phyloP scores from a whole-genome alignment of 2,329 filamentous ascomycete genomes.

The Sarocladiaceae sp. region DNA sequence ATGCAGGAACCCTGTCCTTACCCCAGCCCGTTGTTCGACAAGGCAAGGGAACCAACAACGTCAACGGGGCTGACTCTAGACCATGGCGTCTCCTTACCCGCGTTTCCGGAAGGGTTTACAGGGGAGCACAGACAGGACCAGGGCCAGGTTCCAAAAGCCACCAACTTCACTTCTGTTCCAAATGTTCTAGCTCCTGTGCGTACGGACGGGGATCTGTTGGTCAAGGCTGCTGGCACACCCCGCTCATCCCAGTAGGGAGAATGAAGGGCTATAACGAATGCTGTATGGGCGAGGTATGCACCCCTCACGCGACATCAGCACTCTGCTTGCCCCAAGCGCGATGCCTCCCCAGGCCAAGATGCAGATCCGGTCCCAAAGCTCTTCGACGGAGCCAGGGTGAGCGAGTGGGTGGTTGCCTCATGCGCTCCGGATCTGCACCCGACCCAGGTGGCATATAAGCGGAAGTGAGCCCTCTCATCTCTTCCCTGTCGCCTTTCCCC shows the following conservation, averaged over 20 bases:
- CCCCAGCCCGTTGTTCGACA: neutral
- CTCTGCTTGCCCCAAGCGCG: neutral
- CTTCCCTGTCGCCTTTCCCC: constrained; percentile 10
- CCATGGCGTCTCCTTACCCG: constrained; percentile 3
- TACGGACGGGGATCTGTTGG: no score
- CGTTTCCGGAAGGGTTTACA: neutral
- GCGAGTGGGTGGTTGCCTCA: neutral
- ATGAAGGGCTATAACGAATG: constrained; percentile 2
- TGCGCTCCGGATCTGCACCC: neutral
- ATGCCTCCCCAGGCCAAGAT: constrained; percentile 7
- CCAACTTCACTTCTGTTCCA: neutral
- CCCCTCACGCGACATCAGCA: neutral
- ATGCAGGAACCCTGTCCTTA: constrained; percentile 1
- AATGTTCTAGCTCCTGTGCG: neutral
- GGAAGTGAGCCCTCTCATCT: constrained; percentile 13
- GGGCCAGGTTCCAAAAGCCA: neutral
- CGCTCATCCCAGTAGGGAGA: no score
- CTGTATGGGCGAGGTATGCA: neutral
- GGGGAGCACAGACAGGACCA: neutral
- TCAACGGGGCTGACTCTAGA: neutral
- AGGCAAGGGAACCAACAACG: neutral
- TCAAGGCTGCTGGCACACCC: no score
- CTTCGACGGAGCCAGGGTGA: neutral
- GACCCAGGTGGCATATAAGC: constrained; percentile 18
- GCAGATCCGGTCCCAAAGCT: constrained; percentile 1